phyloP scores from a whole-genome alignment of 208 protist species.

The Leishmania turanica region DNA sequence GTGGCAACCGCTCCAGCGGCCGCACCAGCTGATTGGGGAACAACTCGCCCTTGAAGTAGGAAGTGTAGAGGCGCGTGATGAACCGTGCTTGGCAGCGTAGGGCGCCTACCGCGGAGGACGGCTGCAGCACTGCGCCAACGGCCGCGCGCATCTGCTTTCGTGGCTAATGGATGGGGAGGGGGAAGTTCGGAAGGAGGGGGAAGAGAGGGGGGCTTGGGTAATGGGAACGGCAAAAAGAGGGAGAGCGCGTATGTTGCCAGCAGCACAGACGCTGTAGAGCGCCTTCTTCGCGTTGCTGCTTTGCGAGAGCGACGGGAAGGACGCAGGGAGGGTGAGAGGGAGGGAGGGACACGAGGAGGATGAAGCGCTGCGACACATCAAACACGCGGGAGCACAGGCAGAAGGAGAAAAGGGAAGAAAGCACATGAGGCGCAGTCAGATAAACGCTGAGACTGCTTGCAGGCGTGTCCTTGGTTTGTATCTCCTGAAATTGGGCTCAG shows the following conservation, averaged over 20 bases:
- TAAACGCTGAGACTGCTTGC: background rate
- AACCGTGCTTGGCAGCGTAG: slow-evolving; percentile 51
- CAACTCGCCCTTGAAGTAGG: slow-evolving; percentile 75
- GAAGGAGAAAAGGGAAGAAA: background rate
- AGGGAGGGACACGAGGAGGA: background rate
- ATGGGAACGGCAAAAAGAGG: background rate
- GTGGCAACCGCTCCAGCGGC: slow-evolving; percentile 54
- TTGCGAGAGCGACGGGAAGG: background rate
- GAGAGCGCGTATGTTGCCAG: background rate
- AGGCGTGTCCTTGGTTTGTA: background rate
- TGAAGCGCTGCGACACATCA: background rate
- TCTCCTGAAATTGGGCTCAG: background rate
- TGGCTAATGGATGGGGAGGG: no score
- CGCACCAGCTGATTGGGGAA: slow-evolving; percentile 83
- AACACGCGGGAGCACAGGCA: background rate
- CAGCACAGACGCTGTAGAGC: background rate
- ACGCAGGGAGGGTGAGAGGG: background rate
- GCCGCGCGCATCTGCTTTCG: slow-evolving; percentile 6
- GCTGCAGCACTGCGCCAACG: background rate
- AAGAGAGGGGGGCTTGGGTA: background rate
- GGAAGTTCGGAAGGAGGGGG: background rate
- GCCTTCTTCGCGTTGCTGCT: background rate
- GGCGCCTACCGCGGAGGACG: background rate
- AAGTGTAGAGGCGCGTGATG: slow-evolving; percentile 88
- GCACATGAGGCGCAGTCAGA: background rate